These are phyloP conservation scores for Nadsonia starkeyi-henricii DNA, from an alignment of 1,139 yeast genomes.

Conservation along the genomic window DNA sequence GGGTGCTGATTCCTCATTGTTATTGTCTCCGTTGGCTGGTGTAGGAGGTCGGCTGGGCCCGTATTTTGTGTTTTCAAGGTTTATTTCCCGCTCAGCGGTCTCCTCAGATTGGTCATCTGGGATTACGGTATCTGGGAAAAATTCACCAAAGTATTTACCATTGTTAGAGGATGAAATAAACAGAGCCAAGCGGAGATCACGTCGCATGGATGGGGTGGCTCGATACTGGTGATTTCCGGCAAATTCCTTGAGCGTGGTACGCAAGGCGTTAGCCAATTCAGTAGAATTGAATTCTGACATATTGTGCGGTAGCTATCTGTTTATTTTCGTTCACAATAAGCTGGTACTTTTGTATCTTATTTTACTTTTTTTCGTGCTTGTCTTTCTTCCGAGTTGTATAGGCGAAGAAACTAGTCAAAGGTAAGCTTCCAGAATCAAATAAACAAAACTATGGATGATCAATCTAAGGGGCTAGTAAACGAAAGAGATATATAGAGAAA, in stretches of 20 bases:
- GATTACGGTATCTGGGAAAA: slow-evolving; percentile 30
- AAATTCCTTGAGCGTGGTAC: background rate
- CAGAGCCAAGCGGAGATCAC: slow-evolving; percentile 35
- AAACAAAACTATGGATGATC: too few relatives aligned
- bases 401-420: too few relatives aligned
- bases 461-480: too few relatives aligned
- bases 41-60: background rate
- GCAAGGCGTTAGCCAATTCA: background rate
- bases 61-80: background rate
- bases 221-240: slow-evolving; percentile 20
- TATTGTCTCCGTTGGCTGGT: background rate
- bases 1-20: background rate
- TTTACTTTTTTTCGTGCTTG: too few relatives aligned
- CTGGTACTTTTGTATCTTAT: too few relatives aligned
- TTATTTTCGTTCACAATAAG: too few relatives aligned
- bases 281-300: too few relatives aligned
- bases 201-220: slow-evolving; percentile 17
- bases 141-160: slow-evolving; percentile 35
- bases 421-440: too few relatives aligned
- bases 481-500: too few relatives aligned
- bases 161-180: slow-evolving; percentile 37
- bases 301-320: too few relatives aligned
- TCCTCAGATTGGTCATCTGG: slow-evolving; percentile 1
- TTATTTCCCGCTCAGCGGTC: background rate
- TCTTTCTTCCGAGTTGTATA: too few relatives aligned